Evolutionary conservation across 768 basidiomycete species (phyloP).

Genomic region (Trametes sanguinea): DNA sequence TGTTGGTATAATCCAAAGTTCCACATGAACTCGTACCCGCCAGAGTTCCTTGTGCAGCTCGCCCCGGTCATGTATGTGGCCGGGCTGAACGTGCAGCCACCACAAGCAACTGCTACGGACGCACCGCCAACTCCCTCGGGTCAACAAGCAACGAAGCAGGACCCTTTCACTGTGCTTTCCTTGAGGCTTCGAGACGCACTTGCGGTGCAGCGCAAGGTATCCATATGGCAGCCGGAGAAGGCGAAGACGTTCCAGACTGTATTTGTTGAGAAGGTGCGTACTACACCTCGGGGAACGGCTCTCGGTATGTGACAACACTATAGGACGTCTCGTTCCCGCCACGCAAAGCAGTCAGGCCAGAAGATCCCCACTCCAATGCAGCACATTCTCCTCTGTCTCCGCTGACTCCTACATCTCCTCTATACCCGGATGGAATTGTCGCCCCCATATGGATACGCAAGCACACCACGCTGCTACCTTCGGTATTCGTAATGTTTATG

Average conservation of each 20-base stretch:
- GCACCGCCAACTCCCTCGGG: conserved; percentile 28
- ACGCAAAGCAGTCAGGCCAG: conserved; percentile 64
- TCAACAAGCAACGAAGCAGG: conserved; percentile 37
- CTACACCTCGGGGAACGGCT: not conserved
- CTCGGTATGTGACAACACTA: conserved; percentile 18
- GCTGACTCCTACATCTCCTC: conserved; percentile 81
- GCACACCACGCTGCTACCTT: conserved; percentile 87
- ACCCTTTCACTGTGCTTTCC: conserved; percentile 62
- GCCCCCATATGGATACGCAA: conserved; percentile 99
- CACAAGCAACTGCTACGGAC: conserved; percentile 21
- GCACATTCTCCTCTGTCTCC: conserved; percentile 94
- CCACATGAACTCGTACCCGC: conserved; percentile 89
- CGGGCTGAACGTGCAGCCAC: conserved; percentile 55
- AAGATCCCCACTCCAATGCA: conserved; percentile 55
- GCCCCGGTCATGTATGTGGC: conserved; percentile 95
- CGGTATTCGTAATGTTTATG: conserved; percentile 91
- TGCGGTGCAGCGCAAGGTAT: conserved; percentile 57
- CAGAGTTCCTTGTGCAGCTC: conserved; percentile 85
- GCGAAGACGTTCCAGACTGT: conserved; percentile 77
- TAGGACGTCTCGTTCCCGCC: conserved; percentile 83
- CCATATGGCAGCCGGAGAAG: conserved; percentile 75
- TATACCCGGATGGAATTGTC: conserved; percentile 93
- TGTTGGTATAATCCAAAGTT: not conserved
- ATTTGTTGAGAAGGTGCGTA: conserved; percentile 74
- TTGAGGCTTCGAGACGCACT: conserved; percentile 71